Conservation (phyloP, 441 rosid species). For the Gossypium armourianum region DNA sequence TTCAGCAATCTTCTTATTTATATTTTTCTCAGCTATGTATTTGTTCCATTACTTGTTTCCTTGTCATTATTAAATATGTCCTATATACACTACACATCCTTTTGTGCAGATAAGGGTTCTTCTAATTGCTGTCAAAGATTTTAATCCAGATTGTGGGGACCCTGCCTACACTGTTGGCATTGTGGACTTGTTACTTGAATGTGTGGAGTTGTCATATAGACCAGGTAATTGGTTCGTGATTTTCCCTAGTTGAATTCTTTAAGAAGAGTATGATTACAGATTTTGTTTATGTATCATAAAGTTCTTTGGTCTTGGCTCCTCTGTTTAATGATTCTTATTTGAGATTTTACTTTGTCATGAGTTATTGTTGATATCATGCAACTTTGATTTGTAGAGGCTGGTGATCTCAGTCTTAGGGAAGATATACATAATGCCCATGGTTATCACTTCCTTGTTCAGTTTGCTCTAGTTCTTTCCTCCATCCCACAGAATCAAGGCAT, state of each 20-base stretch:
- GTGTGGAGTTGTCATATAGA: slow-evolving; percentile 89
- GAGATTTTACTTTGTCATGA: slow-evolving; percentile 10
- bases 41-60: background rate
- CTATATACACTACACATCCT: slow-evolving; percentile 18
- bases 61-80: background rate
- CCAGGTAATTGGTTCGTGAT: slow-evolving; percentile 54
- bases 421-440: slow-evolving; percentile 99
- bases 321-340: slow-evolving; percentile 4
- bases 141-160: slow-evolving; percentile 83
- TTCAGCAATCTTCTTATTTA: slow-evolving; percentile 4
- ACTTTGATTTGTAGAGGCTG: slow-evolving; percentile 72
- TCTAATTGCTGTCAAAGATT: slow-evolving; percentile 89
- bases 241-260: slow-evolving; percentile 13
- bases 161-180: slow-evolving; percentile 94
- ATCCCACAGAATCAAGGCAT: slow-evolving; percentile 40
- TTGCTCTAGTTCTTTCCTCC: slow-evolving; percentile 74
- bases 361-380: slow-evolving; percentile 27
- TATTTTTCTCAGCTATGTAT: background rate
- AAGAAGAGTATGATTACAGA: background rate
- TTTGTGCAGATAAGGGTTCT: slow-evolving; percentile 81
- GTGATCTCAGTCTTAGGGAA: slow-evolving; percentile 86
- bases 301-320: slow-evolving; percentile 10
- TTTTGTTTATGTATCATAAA: slow-evolving; percentile 6
- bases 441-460: slow-evolving; percentile 97
- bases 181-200: slow-evolving; percentile 96